Base-by-base conservation (phyloP, 2,329 filamentous ascomycete species). In the Aspergillus jensenii region DNA sequence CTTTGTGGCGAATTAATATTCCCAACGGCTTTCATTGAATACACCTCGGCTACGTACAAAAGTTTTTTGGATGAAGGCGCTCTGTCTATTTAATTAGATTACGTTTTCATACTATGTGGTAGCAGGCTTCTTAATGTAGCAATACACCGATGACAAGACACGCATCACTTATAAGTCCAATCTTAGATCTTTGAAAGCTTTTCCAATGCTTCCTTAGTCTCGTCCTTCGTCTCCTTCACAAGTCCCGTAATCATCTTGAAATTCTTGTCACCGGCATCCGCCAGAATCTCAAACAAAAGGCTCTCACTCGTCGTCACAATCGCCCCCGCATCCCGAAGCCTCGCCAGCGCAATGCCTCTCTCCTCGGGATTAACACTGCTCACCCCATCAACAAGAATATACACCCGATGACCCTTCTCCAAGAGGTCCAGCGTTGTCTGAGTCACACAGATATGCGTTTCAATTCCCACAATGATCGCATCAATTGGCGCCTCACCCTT, bases 381-480 rank as follows among this genome's bases (percentile, higher is more conserved):
- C 43, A 98, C 93, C 33, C 87, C 93, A 74, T 98, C 93, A 52
- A 92, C 91, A 33, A 97, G 81, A 40, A 98, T 80, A 74, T 96
- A 96, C 6, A 97, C 93, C 53, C 81, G 80, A 74, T 96, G 90
- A 1, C 92, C 92, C 1, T 82, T 82, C 21, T 81, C 79, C 44
- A 95, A 78, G 49, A 96, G 78, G 78, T 97, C 93, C 43, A 97
- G 81, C 15, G 90, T 86, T 43, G 93, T 97, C 81, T 98, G 93
- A 60, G 91, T 93, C 31, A 98, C 87, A 80, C 93, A 98, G 72
- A 98, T 95, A 77, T 98, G 93, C 41, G 86, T 85, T 77, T 98
- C 93, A 71, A 98, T 96, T 39, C 93, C 93, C 15, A 96, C 88
- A 62, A 98, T 86, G 55, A 90, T 88, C 53, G 91, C 83, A 67